Evolutionary conservation across 2,329 filamentous ascomycete genomes (phyloP).

Genomic region (Phialocephala subalpina): DNA sequence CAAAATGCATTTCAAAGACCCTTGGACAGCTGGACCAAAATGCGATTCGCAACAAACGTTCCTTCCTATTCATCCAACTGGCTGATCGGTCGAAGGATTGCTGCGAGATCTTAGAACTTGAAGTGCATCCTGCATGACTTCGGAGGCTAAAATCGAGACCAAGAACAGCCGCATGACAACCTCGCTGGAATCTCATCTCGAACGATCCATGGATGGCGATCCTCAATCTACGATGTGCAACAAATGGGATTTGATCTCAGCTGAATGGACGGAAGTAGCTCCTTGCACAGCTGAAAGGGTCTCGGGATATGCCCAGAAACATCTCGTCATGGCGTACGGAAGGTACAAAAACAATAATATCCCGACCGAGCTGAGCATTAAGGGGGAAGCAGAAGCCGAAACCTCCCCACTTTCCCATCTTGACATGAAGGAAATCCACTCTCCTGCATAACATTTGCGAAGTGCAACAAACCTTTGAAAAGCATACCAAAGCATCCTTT

Average conservation of each 20-base stretch:
- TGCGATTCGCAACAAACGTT: conserved; percentile 5
- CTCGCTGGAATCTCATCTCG: not conserved
- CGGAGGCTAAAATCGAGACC: conserved; percentile 5
- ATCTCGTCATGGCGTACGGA: not conserved
- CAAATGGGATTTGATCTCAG: not conserved
- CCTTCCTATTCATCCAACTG: conserved; percentile 4
- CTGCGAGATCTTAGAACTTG: not conserved
- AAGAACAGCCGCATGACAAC: conserved; percentile 3
- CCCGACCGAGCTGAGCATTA: conserved; percentile 2
- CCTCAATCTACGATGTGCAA: conserved; percentile 7
- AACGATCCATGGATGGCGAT: conserved; percentile 1
- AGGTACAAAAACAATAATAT: conserved; percentile 6
- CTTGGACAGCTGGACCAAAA: conserved; percentile 1
- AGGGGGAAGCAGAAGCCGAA: not conserved
- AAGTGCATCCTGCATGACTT: not conserved
- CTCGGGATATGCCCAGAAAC: not conserved
- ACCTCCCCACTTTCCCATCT: conserved; percentile 6
- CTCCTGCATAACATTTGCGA: conserved; percentile 13
- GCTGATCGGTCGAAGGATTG: not conserved
- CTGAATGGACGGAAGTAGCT: not conserved
- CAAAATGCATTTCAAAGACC: not conserved
- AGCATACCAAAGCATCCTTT: not conserved
- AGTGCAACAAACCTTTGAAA: not conserved
- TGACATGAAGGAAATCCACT: conserved; percentile 5
- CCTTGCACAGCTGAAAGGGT: not conserved